Evolutionary conservation across 371 early-diverging fungal genomes (phyloP).

Genomic region (Apophysomyces sp.): DNA sequence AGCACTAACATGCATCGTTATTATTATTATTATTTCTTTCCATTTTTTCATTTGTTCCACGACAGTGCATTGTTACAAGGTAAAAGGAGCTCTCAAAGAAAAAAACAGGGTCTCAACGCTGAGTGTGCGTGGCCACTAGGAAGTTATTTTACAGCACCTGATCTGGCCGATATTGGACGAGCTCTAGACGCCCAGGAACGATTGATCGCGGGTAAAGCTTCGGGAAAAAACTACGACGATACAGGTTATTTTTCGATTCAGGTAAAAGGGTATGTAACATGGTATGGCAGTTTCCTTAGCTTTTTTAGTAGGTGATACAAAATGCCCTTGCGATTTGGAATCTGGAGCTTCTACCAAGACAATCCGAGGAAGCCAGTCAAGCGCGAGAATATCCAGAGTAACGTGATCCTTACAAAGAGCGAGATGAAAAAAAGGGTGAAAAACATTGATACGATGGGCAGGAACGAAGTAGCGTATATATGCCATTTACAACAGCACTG

Average conservation of each 20-base stretch:
- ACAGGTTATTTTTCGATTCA: slow-evolving; percentile 81
- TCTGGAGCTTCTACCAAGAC: slow-evolving; percentile 60
- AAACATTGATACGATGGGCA: background rate
- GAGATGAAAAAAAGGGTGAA: background rate
- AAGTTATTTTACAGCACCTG: slow-evolving; percentile 72
- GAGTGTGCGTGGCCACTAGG: slow-evolving; percentile 17
- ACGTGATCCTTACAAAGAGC: background rate
- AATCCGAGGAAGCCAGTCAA: slow-evolving; percentile 40
- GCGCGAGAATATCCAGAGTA: slow-evolving; percentile 59
- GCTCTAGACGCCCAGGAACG: slow-evolving; percentile 52
- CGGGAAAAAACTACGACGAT: slow-evolving; percentile 74
- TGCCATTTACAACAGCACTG: slow-evolving; percentile 63
- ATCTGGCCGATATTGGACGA: slow-evolving; percentile 65
- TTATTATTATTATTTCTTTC: no score
- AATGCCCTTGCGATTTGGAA: slow-evolving; percentile 71
- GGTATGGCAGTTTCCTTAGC: no score
- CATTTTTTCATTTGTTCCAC: background rate
- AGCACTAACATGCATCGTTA: no score
- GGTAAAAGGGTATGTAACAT: no score
- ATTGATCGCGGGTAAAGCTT: slow-evolving; percentile 21
- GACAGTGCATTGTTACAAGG: slow-evolving; percentile 58
- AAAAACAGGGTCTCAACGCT: background rate
- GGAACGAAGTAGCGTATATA: slow-evolving; percentile 56
- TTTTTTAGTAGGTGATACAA: slow-evolving; percentile 51
- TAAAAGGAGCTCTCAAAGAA: slow-evolving; percentile 1